Evolutionary conservation across 371 early-diverging fungal species (phyloP).

Genomic region (Haplosporangium sp.): DNA sequence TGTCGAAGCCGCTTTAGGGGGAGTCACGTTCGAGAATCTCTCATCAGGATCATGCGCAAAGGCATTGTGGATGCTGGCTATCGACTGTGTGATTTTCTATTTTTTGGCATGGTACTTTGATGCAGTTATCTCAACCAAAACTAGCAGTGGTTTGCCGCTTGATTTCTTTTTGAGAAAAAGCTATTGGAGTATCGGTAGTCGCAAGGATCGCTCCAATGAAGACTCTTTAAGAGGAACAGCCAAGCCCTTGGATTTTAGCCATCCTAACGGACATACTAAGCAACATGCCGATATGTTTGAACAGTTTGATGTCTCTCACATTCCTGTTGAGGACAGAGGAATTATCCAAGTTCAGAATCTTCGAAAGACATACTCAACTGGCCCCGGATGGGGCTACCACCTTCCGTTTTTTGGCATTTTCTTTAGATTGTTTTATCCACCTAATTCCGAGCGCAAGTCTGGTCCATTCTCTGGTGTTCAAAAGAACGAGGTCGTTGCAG

Average conservation of each 20-base stretch:
- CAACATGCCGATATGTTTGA: conserved; percentile 53
- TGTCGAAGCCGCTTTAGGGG: conserved; percentile 42
- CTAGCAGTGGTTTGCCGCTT: conserved; percentile 41
- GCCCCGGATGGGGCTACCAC: conserved; percentile 38
- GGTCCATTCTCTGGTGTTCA: conserved; percentile 40
- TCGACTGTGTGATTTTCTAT: conserved; percentile 53
- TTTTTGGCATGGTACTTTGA: conserved; percentile 59
- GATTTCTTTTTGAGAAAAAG: conserved; percentile 52
- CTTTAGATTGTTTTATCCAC: conserved; percentile 48
- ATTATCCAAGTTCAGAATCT: conserved; percentile 41
- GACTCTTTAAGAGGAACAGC: background rate
- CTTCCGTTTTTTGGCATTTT: conserved; percentile 38
- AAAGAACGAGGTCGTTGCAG: conserved; percentile 49
- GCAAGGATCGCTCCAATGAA: conserved; percentile 2
- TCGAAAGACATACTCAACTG: conserved; percentile 30
- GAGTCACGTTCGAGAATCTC: conserved; percentile 38
- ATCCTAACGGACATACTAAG: background rate
- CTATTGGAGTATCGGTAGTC: conserved; percentile 54
- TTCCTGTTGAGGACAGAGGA: conserved; percentile 42
- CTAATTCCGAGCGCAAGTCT: conserved; percentile 26
- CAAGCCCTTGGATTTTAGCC: background rate
- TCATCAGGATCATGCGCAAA: conserved; percentile 34
- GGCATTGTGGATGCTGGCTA: conserved; percentile 51
- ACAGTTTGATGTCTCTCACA: conserved; percentile 24
- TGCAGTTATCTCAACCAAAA: conserved; percentile 49